Conservation (phyloP, 257 asterid species). For the Lycium barbarum region DNA sequence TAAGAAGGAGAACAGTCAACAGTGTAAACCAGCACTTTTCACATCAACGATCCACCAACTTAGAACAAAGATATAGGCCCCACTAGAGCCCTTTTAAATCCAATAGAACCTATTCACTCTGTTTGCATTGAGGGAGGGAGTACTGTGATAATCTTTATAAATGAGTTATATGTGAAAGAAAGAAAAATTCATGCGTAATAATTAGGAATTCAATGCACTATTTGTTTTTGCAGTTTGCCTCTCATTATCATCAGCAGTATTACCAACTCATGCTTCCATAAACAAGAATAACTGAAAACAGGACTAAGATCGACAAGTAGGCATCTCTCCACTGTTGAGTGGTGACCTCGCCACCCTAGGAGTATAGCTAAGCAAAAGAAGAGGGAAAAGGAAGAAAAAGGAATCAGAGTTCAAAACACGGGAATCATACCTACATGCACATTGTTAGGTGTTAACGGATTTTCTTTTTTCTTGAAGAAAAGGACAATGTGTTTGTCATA, state of each 20-base stretch:
- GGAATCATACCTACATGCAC: no score
- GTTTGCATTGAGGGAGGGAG: background rate
- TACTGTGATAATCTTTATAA: background rate
- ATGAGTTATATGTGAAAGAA: background rate
- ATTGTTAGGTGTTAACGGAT: no score
- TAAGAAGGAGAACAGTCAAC: background rate
- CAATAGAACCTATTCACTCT: no score
- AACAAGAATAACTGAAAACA: background rate
- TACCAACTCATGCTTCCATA: background rate
- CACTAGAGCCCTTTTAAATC: no score
- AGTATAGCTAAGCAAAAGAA: no score
- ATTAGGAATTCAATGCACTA: conserved; percentile 11
- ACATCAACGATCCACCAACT: background rate
- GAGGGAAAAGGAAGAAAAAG: no score
- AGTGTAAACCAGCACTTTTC: background rate
- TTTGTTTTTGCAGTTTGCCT: background rate
- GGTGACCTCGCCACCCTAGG: background rate
- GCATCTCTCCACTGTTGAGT: conserved; percentile 8
- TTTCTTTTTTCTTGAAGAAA: no score
- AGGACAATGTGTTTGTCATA: no score
- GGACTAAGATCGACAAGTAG: background rate
- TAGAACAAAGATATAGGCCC: background rate
- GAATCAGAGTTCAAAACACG: no score
- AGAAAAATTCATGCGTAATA: no score
- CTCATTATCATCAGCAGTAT: background rate